A percentile compares a stretch with the other conserved stretches of the same genome.
Conservation (phyloP, 179 eudicot species). For the Silene vulgaris region DNA sequence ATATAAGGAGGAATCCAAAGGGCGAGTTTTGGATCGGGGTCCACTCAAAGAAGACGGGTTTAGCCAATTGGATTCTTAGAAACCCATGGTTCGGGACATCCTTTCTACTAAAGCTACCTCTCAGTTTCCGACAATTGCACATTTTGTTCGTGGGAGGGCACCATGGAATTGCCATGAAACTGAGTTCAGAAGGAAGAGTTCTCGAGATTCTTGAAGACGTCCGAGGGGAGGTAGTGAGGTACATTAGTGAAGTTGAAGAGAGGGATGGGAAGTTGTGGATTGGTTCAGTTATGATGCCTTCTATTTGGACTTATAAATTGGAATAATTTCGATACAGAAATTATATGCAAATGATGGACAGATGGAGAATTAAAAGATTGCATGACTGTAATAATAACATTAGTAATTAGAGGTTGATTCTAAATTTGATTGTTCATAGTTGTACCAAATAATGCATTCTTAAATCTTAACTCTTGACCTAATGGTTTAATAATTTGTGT, state of each 20-base stretch:
- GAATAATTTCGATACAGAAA: neutral
- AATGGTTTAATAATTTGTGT: no score
- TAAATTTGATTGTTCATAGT: no score
- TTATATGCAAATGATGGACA: no score
- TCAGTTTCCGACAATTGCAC: slow-evolving; percentile 51
- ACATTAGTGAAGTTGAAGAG: slow-evolving; percentile 68
- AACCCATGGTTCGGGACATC: slow-evolving; percentile 48
- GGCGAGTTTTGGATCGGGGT: slow-evolving; percentile 89
- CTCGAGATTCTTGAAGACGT: slow-evolving; percentile 61
- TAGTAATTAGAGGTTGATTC: no score
- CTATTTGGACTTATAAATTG: slow-evolving; percentile 48
- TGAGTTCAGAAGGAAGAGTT: slow-evolving; percentile 46
- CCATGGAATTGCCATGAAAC: slow-evolving; percentile 51
- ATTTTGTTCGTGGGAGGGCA: slow-evolving; percentile 54
- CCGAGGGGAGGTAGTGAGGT: slow-evolving; percentile 56
- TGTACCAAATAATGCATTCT: no score
- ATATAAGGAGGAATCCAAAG: slow-evolving; percentile 55
- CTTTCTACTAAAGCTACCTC: slow-evolving; percentile 41
- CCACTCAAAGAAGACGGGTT: slow-evolving; percentile 47
- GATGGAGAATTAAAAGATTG: no score
- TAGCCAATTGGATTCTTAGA: slow-evolving; percentile 44
- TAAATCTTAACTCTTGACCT: no score
- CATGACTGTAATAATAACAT: no score
- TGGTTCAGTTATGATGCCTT: slow-evolving; percentile 57
- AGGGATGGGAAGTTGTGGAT: slow-evolving; percentile 62